Evolutionary conservation across 768 basidiomycete species (phyloP), one percentile per base, ranked within the genome.

Genomic region (Collybiopsis confluens): DNA sequence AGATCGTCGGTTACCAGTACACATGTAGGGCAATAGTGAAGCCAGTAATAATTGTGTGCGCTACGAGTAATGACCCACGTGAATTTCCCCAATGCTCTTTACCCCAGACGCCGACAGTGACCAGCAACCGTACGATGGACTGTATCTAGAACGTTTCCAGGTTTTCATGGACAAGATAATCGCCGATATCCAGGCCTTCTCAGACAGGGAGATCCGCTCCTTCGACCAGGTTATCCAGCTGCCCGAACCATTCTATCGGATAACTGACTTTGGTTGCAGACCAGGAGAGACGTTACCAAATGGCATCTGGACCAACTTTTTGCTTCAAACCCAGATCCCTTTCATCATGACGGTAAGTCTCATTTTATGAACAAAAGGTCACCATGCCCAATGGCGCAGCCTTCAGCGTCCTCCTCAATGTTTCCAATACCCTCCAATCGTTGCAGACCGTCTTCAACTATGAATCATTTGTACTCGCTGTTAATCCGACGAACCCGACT

Each of bases 81-180:
- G 26, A 46, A 26, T 30, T 45, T 21, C 11, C 9, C 30, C 30
- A 33, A 33, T 33, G 30, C n/a, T 52, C 51, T 28, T 18, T 36
- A 4, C 27, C 9, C 41, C 20, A 23, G 53, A 45, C 36, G 28
- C 30, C 53, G 24, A 38, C 53, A 47, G 15, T 24, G 53, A 54
- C 52, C 27, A 37, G 1, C 27, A 16, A 35, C 35, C 70, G 30
- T 68, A 69, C 41, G 78, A 85, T 60, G 77, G 59, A 4, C 70
- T 87, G n/a, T 87, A 81, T 61, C 66, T 80, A 52, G 85, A 88
- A 63, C 73, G 86, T 35, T 68, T 88, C 42, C 81, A 86, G 52
- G 72, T 80, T 0, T 82, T 88, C 59, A 80, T 82, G 67, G 77
- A 81, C 53, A 82, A 81, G 62, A 75, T 69, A 48, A 64, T 83